Percentiles rank a stretch among this genome's conserved stretches.
Evolutionary conservation across 345 rosid species (phyloP).

Genomic region (Syzygium grande): DNA sequence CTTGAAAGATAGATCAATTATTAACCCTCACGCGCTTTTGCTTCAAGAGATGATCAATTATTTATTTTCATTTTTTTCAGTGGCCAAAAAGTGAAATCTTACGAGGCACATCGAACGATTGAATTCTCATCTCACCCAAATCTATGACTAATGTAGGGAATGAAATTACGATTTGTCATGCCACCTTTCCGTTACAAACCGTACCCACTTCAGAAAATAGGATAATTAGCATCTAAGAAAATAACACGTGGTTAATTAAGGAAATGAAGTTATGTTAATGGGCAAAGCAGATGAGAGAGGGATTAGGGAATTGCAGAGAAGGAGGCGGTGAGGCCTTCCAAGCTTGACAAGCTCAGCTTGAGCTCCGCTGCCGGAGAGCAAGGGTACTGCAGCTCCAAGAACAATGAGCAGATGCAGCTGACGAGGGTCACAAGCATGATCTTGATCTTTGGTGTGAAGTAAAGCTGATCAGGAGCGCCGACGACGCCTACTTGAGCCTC

Average conservation of each 20-base stretch:
- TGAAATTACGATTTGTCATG: too few species aligned
- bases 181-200: too few species aligned
- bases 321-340: background rate
- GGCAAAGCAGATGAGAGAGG: background rate
- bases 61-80: too few species aligned
- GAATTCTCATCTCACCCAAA: too few species aligned
- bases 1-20: background rate
- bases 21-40: background rate
- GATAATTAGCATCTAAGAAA: too few species aligned
- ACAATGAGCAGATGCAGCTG: too few species aligned
- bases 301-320: background rate
- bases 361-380: background rate
- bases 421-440: conserved; percentile 51
- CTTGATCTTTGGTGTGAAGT: conserved; percentile 91
- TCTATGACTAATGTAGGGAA: too few species aligned
- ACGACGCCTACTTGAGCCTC: conserved; percentile 80
- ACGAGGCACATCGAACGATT: too few species aligned
- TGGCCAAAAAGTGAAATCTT: too few species aligned
- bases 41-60: too few species aligned
- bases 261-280: background rate
- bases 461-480: conserved; percentile 78
- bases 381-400: conserved; percentile 7
- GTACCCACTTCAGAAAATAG: too few species aligned
- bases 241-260: background rate
- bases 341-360: background rate